A percentile compares a stretch with the other conserved stretches of the same genome.
phyloP scores from a whole-genome alignment of 2,329 filamentous ascomycete species.

The Fusarium piperis region DNA sequence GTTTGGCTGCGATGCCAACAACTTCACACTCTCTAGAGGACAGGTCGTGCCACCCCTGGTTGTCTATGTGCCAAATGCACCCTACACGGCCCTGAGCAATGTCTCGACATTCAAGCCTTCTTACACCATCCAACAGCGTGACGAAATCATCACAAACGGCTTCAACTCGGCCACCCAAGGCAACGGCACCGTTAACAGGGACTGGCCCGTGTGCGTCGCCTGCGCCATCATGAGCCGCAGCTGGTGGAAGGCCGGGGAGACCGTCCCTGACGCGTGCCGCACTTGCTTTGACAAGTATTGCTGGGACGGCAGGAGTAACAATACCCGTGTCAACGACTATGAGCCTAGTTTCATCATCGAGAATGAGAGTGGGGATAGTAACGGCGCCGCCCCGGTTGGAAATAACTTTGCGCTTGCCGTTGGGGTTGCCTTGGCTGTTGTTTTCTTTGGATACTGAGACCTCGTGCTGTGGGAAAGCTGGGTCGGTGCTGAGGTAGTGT shows the following conservation, averaged over 20 bases:
- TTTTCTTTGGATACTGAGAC: not conserved
- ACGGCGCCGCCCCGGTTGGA: not conserved
- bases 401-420: not conserved
- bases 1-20: constrained; percentile 68
- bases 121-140: constrained; percentile 71
- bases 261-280: constrained; percentile 72
- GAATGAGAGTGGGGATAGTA: not conserved
- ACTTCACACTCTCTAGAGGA: constrained; percentile 51
- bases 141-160: constrained; percentile 82
- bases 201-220: constrained; percentile 82
- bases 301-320: constrained; percentile 75
- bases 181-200: constrained; percentile 73
- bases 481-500: not conserved
- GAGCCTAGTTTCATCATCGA: not conserved
- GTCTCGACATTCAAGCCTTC: constrained; percentile 73
- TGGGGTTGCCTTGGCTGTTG: not conserved
- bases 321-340: not conserved
- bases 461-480: not conserved
- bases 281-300: constrained; percentile 83
- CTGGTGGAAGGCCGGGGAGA: constrained; percentile 70
- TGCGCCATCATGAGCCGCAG: constrained; percentile 82
- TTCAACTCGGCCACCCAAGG: constrained; percentile 82
- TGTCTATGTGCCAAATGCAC: constrained; percentile 81
- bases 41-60: constrained; percentile 68
- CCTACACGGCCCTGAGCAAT: constrained; percentile 77